Evolutionary conservation across 441 rosid species (phyloP), one percentile per base, ranked within the genome.

Genomic region (Eutrema salsugineum): DNA sequence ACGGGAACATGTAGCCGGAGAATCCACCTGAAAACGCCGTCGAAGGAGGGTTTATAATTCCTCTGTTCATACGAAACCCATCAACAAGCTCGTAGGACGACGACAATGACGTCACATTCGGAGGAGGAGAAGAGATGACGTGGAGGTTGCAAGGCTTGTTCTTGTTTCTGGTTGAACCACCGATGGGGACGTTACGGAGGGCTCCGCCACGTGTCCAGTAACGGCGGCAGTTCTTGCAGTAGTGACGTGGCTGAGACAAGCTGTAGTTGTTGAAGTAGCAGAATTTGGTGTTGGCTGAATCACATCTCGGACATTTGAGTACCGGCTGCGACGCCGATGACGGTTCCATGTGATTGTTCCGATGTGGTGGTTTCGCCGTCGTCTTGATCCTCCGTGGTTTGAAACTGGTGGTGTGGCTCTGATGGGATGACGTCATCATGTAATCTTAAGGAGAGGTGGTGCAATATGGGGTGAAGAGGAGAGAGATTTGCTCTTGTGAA

Each of bases 261-360:
- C 98, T 91, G 88, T 93, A 93, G 84, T 93, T 93, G 84, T 93
- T 93, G 86, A 88, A 93, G 89, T 93, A 93, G 71, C 97, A 93
- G 91, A 93, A 93, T 70, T 91, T 93, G 32, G 98, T 93, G 86
- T 91, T 89, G 67, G 88, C 55, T 0, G 98, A 93, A 79, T 91
- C 97, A 54, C 98, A 93, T 79, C 98, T 81, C 0, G 98, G 98
- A 63, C 98, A 93, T 75, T 85, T 91, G 5, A 77, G 63, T 15
- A 80, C 49, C 48, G 77, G 82, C 46, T 80, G 85, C 46, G 85
- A 35, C 28, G 62, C 59, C 33, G 61, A 35, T 43, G 79, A 61
- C 1, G 40, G 57, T 51, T 50, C 35, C 6, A 38, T 64, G 77
- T 24, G 68, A 28, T 30, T 46, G 58, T 27, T 46, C 33, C 39